A percentile compares a stretch with the other conserved stretches of the same genome.
phyloP scores from a whole-genome alignment of 805 yeast genomes.

The Hanseniaspora occidentalis region DNA sequence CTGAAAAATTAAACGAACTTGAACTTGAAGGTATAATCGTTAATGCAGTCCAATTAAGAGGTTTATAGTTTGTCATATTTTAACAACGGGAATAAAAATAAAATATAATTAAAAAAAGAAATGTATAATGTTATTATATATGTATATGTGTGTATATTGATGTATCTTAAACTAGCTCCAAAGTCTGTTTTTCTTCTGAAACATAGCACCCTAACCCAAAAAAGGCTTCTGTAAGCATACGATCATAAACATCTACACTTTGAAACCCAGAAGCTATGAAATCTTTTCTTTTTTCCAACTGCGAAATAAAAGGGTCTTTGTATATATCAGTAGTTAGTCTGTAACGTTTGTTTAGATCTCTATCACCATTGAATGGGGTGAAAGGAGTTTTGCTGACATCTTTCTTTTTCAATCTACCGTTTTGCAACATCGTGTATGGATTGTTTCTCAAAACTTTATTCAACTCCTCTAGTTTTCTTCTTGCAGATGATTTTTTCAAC shows the following conservation, averaged over 20 bases:
- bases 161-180: conserved; percentile 7
- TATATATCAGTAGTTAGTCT: conserved; percentile 32
- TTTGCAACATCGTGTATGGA: conserved; percentile 23
- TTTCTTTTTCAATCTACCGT: conserved; percentile 16
- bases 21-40: conserved; percentile 32
- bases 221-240: conserved; percentile 79
- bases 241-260: conserved; percentile 52
- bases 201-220: conserved; percentile 79
- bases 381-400: conserved; percentile 45
- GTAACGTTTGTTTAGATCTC: conserved; percentile 44
- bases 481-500: conserved; percentile 49
- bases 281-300: conserved; percentile 42
- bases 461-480: conserved; percentile 37
- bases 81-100: conserved; percentile 7
- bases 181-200: conserved; percentile 36
- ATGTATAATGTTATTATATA: not conserved
- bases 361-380: conserved; percentile 90
- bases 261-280: conserved; percentile 81
- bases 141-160: not conserved
- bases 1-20: not conserved
- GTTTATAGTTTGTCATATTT: too few species aligned
- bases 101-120: not conserved
- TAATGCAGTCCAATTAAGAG: conserved; percentile 38
- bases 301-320: conserved; percentile 52
- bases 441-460: conserved; percentile 26